These are phyloP conservation scores for Gentiana macrophylla DNA, from an alignment of 257 asterid genomes.

Conservation along the genomic window DNA sequence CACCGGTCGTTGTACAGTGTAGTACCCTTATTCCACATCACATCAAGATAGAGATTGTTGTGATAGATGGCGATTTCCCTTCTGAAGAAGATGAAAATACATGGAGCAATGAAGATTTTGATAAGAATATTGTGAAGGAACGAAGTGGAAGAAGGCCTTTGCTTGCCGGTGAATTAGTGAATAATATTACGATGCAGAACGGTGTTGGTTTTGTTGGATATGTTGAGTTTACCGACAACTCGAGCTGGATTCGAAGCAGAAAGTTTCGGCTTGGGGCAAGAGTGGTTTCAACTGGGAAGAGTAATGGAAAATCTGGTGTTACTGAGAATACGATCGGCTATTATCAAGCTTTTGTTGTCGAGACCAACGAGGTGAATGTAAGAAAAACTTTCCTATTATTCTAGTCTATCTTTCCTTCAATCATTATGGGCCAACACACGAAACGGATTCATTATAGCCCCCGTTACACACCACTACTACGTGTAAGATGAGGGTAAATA, in stretches of 20 bases:
- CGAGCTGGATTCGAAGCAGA: slow-evolving; percentile 69
- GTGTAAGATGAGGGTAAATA: too few relatives aligned
- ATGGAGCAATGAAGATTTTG: slow-evolving; percentile 34
- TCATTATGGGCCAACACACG: too few relatives aligned
- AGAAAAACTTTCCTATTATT: neutral
- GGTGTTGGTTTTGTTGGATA: slow-evolving; percentile 41
- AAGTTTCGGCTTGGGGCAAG: slow-evolving; percentile 56
- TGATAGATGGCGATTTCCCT: slow-evolving; percentile 53
- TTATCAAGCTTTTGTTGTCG: slow-evolving; percentile 48
- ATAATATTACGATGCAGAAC: slow-evolving; percentile 28
- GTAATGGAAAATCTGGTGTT: neutral
- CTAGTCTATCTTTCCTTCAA: too few relatives aligned
- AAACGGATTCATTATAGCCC: too few relatives aligned
- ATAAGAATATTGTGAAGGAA: slow-evolving; percentile 33
- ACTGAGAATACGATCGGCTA: slow-evolving; percentile 31
- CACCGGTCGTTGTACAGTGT: too few relatives aligned
- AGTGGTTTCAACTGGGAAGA: slow-evolving; percentile 16
- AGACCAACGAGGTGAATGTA: slow-evolving; percentile 77
- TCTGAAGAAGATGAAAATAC: slow-evolving; percentile 1
- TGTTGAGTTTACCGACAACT: slow-evolving; percentile 59
- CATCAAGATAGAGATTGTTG: slow-evolving; percentile 44
- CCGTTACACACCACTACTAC: too few relatives aligned
- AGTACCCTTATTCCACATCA: slow-evolving; percentile 20
- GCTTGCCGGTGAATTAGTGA: slow-evolving; percentile 33
- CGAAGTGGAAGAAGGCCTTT: slow-evolving; percentile 58